Evolutionary conservation across 495 filamentous ascomycete genomes (phyloP), one percentile per base, ranked within the genome.

Genomic region (Tuber indicum): DNA sequence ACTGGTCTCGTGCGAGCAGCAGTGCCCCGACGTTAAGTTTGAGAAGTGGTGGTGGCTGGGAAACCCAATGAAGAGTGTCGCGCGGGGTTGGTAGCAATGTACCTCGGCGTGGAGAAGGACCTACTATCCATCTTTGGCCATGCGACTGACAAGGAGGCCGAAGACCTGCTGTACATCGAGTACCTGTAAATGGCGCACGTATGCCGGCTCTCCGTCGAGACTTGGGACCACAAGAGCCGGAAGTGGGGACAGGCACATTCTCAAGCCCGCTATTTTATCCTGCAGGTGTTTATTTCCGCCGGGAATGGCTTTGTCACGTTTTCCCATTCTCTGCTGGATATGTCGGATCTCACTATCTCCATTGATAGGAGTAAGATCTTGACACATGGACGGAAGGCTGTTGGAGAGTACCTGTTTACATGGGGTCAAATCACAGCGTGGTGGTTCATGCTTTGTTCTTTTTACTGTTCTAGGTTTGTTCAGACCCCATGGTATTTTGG

Each of bases 161-260:
- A 92, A 73, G 94, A 94, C 10, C 89, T 98, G 19, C 88, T 98
- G 6, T 97, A 94, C 79, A 88, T 90, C 0, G 90, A 90, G 36
- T 99, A 98, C 84, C 88, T 99, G 14, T 88, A 89, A 78, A 98
- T 99, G 95, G 96, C 95, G 36, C 89, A 94, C 44, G 94, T 93
- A 2, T 96, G 96, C 19, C 86, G 98, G 43, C 86, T 89, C 21
- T 91, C 94, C 1, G 86, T 98, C 32, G 94, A 99, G 47, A 79
- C 75, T 70, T 83, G 81, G 81, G 81, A 83, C 39, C 81, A 81
- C 7, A 87, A 94, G 86, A 91, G 87, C 75, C 86, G 88, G 79
- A 97, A 97, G 85, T 98, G 95, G 95, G 94, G 95, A 17, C 94
- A 98, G 82, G 90, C 93, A 42, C 95, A 99, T 82, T 96, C 93